Evolutionary conservation across 2,329 filamentous ascomycete genomes (phyloP).

Genomic region (Aspergillus phoenicis): DNA sequence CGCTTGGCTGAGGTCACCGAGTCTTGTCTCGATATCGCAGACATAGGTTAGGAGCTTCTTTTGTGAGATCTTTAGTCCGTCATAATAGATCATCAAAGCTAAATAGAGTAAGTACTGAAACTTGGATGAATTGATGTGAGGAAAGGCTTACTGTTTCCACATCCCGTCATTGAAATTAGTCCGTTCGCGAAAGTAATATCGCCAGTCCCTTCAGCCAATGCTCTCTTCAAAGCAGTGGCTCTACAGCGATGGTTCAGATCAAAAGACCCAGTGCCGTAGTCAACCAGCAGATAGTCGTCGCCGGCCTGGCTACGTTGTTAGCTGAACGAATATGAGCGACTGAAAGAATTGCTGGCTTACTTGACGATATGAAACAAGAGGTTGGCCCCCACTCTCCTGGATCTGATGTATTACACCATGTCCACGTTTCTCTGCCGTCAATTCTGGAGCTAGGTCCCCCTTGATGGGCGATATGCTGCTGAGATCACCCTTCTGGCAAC

Average conservation of each 20-base stretch:
- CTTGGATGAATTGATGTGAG: neutral
- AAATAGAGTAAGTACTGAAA: neutral
- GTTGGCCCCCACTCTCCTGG: slow-evolving; percentile 38
- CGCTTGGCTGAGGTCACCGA: slow-evolving; percentile 44
- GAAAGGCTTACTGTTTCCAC: slow-evolving; percentile 41
- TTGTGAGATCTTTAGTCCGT: slow-evolving; percentile 45
- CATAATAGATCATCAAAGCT: slow-evolving; percentile 51
- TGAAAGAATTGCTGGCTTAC: slow-evolving; percentile 21
- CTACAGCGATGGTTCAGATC: slow-evolving; percentile 61
- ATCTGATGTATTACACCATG: slow-evolving; percentile 40
- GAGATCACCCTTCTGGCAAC: slow-evolving; percentile 39
- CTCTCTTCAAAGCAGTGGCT: slow-evolving; percentile 56
- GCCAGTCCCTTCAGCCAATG: slow-evolving; percentile 39
- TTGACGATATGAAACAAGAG: slow-evolving; percentile 46
- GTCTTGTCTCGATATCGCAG: slow-evolving; percentile 38
- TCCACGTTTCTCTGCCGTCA: slow-evolving; percentile 26
- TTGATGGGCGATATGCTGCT: slow-evolving; percentile 36
- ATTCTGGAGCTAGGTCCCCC: slow-evolving; percentile 24
- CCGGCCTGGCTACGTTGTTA: slow-evolving; percentile 43
- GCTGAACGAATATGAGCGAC: neutral
- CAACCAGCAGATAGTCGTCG: slow-evolving; percentile 59
- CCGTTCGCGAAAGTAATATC: slow-evolving; percentile 44
- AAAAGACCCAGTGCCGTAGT: slow-evolving; percentile 60
- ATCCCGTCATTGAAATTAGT: slow-evolving; percentile 56
- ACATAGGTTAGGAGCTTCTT: slow-evolving; percentile 41